Evolutionary conservation across 495 filamentous ascomycete genomes (phyloP).

Genomic region (Neohortaea acidophila): DNA sequence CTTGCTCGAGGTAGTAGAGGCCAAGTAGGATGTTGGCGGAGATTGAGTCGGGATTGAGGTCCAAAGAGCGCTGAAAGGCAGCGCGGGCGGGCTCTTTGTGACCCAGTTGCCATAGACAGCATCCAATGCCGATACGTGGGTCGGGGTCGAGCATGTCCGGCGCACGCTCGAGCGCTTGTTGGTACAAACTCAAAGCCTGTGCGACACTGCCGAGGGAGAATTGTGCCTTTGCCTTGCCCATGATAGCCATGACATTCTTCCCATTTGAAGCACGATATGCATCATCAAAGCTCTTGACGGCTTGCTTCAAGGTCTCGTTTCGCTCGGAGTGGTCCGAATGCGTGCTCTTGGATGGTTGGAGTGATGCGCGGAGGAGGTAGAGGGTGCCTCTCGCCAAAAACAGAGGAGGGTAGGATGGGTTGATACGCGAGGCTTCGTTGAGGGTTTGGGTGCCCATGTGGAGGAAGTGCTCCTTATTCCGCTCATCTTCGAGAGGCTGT

Average conservation of each 20-base stretch:
- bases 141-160: slow-evolving; percentile 88
- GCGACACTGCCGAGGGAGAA: slow-evolving; percentile 71
- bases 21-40: slow-evolving; percentile 81
- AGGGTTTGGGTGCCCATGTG: slow-evolving; percentile 76
- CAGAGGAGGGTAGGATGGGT: slow-evolving; percentile 73
- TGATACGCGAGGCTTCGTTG: slow-evolving; percentile 89
- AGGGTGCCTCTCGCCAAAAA: slow-evolving; percentile 86
- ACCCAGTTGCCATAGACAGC: slow-evolving; percentile 88
- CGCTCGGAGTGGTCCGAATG: slow-evolving; percentile 58
- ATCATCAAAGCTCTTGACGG: slow-evolving; percentile 84
- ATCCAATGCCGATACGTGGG: slow-evolving; percentile 85
- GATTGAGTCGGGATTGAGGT: slow-evolving; percentile 81
- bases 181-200: slow-evolving; percentile 70
- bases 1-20: slow-evolving; percentile 70
- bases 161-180: slow-evolving; percentile 67
- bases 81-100: slow-evolving; percentile 80
- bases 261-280: slow-evolving; percentile 66
- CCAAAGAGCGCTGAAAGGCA: slow-evolving; percentile 77
- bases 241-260: slow-evolving; percentile 74
- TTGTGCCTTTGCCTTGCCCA: slow-evolving; percentile 71
- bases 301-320: slow-evolving; percentile 60
- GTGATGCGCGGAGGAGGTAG: slow-evolving; percentile 70
- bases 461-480: slow-evolving; percentile 84
- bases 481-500: slow-evolving; percentile 39
- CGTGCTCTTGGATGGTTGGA: slow-evolving; percentile 54